Percentiles rank a stretch among this genome's conserved stretches.
These are phyloP conservation scores for Aspergillus intermedius DNA, from an alignment of 2,329 filamentous ascomycete species.

Conservation along the genomic window DNA sequence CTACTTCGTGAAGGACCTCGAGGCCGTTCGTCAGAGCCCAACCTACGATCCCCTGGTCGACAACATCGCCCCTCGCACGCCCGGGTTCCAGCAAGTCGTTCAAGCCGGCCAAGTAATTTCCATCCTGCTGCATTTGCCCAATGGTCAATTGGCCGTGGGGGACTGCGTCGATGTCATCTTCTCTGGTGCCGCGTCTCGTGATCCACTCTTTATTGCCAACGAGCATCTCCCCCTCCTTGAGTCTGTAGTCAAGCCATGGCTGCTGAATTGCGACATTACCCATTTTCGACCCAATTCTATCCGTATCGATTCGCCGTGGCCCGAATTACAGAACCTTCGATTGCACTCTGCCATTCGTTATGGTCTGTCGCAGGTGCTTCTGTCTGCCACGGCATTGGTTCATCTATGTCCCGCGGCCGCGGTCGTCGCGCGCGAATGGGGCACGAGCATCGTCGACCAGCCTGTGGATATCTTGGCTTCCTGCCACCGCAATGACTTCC, in stretches of 20 bases:
- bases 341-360: conserved; percentile 12
- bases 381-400: conserved; percentile 9
- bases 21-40: conserved; percentile 11
- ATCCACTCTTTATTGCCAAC: conserved; percentile 10
- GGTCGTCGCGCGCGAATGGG: conserved; percentile 13
- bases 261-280: conserved; percentile 11
- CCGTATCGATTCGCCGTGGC: background rate
- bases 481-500: conserved; percentile 12
- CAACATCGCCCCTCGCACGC: conserved; percentile 7
- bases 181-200: conserved; percentile 13
- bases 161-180: conserved; percentile 17
- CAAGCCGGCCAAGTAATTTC: conserved; percentile 13
- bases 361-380: conserved; percentile 11
- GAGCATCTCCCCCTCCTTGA: conserved; percentile 10
- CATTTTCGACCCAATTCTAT: background rate
- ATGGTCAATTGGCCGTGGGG: conserved; percentile 7
- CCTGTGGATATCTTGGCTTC: conserved; percentile 13
- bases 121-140: conserved; percentile 9
- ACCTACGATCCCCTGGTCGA: conserved; percentile 10
- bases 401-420: conserved; percentile 9
- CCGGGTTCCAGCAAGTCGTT: conserved; percentile 12
- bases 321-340: conserved; percentile 1
- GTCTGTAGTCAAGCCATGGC: conserved; percentile 8
- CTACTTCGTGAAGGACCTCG: conserved; percentile 15
- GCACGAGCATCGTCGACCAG: conserved; percentile 1